A percentile compares a stretch with the other conserved stretches of the same genome.
Evolutionary conservation across 2,329 filamentous ascomycete species (phyloP).

Genomic region (Drechslerella dactyloides): DNA sequence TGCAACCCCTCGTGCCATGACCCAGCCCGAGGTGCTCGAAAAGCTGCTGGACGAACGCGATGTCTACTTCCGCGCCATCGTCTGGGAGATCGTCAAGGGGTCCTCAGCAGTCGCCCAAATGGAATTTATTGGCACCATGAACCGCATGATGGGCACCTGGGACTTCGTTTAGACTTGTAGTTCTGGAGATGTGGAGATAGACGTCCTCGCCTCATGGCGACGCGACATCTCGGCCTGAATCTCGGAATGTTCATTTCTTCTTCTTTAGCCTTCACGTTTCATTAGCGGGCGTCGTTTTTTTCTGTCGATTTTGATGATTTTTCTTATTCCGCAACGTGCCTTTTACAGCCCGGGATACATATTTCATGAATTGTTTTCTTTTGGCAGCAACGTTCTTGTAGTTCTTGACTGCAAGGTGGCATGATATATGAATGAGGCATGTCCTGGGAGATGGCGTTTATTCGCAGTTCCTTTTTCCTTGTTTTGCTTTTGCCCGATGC

Average conservation of each 20-base stretch:
- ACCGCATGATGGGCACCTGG: constrained; percentile 24
- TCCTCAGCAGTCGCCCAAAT: constrained; percentile 5
- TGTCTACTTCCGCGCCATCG: constrained; percentile 38
- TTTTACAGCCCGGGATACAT: constrained; percentile 3
- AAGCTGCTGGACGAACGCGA: constrained; percentile 44
- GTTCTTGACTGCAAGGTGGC: constrained; percentile 45
- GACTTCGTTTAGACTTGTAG: constrained; percentile 24
- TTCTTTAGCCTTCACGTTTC: constrained; percentile 1
- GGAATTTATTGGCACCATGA: constrained; percentile 34
- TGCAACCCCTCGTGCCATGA: constrained; percentile 22
- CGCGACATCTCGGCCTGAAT: constrained; percentile 14
- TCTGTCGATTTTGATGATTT: not conserved
- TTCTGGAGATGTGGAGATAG: not conserved
- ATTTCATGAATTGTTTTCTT: constrained; percentile 7
- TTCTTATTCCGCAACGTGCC: constrained; percentile 7
- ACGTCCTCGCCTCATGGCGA: not conserved
- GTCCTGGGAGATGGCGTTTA: constrained; percentile 46
- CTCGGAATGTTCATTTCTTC: constrained; percentile 7
- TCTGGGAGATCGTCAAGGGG: constrained; percentile 35
- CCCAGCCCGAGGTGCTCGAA: constrained; percentile 19
- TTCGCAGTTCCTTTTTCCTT: constrained; percentile 25
- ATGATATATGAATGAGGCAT: constrained; percentile 45
- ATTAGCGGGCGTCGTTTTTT: constrained; percentile 17
- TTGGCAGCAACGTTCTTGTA: not conserved
- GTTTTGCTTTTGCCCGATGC: constrained; percentile 16